These are phyloP conservation scores for Glycine soja DNA, from an alignment of 306 rosid genomes.

Conservation along the genomic window DNA sequence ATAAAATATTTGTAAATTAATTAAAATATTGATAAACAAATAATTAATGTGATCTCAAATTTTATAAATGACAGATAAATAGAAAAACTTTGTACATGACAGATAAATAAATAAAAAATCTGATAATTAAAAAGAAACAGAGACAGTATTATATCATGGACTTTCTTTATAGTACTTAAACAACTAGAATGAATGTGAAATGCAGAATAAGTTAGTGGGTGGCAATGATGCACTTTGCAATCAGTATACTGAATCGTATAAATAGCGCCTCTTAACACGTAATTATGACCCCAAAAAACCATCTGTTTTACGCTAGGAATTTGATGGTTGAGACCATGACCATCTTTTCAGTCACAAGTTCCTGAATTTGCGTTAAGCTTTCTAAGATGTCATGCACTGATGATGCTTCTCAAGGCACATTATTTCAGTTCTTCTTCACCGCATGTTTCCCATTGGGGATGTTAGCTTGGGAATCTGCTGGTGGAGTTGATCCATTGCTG, in stretches of 20 bases:
- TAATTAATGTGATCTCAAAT: too few species aligned
- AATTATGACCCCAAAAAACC: background rate
- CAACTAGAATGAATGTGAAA: background rate
- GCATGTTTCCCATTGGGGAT: conserved; percentile 50
- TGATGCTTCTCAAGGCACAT: conserved; percentile 27
- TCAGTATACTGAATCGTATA: conserved; percentile 8
- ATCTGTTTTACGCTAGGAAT: too few species aligned
- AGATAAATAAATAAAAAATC: too few species aligned
- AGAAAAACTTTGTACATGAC: too few species aligned
- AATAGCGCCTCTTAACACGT: conserved; percentile 14
- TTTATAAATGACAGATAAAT: too few species aligned
- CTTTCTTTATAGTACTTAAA: background rate
- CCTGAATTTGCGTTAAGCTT: conserved; percentile 11
- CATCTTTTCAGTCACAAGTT: conserved; percentile 22
- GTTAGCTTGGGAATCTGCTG: conserved; percentile 42
- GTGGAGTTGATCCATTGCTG: conserved; percentile 55
- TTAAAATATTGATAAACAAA: too few species aligned
- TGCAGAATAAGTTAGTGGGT: background rate
- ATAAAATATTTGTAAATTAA: too few species aligned
- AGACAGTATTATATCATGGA: background rate
- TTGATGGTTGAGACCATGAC: conserved; percentile 28
- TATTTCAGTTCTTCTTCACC: conserved; percentile 37
- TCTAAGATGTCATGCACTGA: conserved; percentile 26
- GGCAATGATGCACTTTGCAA: background rate
- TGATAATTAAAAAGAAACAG: background rate